A percentile compares a stretch with the other conserved stretches of the same genome.
Evolutionary conservation across 306 rosid species (phyloP).

Genomic region (Sicyos edulis): DNA sequence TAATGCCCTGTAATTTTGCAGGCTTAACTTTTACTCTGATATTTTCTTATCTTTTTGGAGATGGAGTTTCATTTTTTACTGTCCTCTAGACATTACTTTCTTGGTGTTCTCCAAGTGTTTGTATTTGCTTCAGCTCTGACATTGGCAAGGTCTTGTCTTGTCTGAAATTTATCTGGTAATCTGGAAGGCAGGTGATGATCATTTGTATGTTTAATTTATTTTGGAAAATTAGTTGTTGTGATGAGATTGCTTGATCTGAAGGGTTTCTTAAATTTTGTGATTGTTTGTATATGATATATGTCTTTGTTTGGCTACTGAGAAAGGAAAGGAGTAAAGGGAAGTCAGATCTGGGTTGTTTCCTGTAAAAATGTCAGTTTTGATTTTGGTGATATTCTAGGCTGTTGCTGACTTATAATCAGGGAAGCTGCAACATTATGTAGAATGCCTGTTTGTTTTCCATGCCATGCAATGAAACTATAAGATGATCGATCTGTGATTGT

Average conservation of each 20-base stretch:
- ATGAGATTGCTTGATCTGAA: background rate
- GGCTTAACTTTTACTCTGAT: background rate
- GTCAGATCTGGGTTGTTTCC: no score
- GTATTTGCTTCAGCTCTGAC: background rate
- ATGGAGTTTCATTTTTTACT: background rate
- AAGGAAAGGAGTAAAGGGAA: no score
- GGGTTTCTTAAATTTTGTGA: background rate
- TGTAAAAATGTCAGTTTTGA: no score
- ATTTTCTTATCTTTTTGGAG: background rate
- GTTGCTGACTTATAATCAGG: background rate
- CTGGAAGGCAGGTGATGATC: slow-evolving; percentile 2
- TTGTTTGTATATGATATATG: background rate
- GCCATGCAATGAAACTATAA: background rate
- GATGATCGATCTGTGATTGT: slow-evolving; percentile 12
- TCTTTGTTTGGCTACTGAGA: slow-evolving; percentile 3
- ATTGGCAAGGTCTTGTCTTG: slow-evolving; percentile 10
- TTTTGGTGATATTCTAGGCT: background rate
- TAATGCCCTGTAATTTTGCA: background rate
- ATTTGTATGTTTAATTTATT: background rate
- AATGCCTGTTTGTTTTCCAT: no score
- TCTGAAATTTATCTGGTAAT: background rate
- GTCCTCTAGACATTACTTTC: background rate
- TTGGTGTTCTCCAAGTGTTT: background rate
- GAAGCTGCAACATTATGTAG: no score
- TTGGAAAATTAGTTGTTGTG: background rate